Evolutionary conservation across 495 filamentous ascomycete species (phyloP).

Genomic region (Penicilliopsis zonata): DNA sequence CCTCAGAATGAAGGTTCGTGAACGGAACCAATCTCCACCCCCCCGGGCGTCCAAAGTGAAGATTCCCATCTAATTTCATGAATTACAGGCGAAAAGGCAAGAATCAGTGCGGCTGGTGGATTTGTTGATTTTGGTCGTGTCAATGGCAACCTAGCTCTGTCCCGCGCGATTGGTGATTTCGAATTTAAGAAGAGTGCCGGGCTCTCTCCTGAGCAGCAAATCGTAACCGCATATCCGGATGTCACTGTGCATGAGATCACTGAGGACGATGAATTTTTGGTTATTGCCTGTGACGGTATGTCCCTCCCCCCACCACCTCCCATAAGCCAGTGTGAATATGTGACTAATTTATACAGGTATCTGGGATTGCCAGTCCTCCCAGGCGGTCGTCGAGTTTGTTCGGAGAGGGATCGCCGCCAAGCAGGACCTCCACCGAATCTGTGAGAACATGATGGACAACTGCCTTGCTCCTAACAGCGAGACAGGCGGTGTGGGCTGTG

Average conservation of each 20-base stretch:
- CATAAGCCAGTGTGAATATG: not conserved
- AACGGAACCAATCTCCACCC: too few species aligned
- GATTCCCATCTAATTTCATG: slow-evolving; percentile 7
- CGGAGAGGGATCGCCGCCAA: slow-evolving; percentile 89
- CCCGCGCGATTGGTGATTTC: slow-evolving; percentile 95
- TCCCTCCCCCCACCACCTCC: not conserved
- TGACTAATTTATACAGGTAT: slow-evolving; percentile 51
- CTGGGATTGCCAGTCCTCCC: slow-evolving; percentile 98
- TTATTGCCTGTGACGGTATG: slow-evolving; percentile 94
- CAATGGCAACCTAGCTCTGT: slow-evolving; percentile 96
- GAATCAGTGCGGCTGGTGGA: slow-evolving; percentile 89
- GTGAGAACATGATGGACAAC: slow-evolving; percentile 99
- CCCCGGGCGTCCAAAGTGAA: too few species aligned
- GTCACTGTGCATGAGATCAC: slow-evolving; percentile 79
- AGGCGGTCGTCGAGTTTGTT: slow-evolving; percentile 94
- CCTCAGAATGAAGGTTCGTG: slow-evolving; percentile 86
- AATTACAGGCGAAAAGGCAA: slow-evolving; percentile 78
- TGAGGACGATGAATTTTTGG: slow-evolving; percentile 92
- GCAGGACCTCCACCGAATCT: slow-evolving; percentile 84
- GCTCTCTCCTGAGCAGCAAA: slow-evolving; percentile 90
- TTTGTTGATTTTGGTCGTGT: slow-evolving; percentile 98
- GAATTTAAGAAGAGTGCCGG: slow-evolving; percentile 99
- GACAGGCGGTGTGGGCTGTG: slow-evolving; percentile 94
- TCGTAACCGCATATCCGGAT: slow-evolving; percentile 93
- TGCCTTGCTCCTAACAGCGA: slow-evolving; percentile 94